Evolutionary conservation across 768 basidiomycete species (phyloP), one percentile per base, ranked within the genome.

Genomic region (Rhizopogon salebrosus): DNA sequence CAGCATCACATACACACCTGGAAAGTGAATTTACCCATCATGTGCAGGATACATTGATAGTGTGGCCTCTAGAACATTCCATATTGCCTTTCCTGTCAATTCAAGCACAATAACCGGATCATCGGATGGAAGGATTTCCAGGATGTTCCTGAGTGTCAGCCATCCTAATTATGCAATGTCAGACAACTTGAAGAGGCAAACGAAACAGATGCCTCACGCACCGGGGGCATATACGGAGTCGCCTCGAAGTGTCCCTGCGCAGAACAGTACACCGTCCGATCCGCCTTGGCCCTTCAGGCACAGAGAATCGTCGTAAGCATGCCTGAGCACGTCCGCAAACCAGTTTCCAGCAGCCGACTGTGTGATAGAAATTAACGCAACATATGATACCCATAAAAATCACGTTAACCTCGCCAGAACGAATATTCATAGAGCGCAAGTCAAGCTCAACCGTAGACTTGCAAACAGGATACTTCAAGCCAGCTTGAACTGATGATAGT

Each of bases 61-160:
- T 6, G 82, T 80, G 10, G 75, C 74, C 62, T 97, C 93, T 34
- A 95, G 58, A 0, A 86, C 83, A 38, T 82, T 83, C 89, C 91
- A 94, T 40, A 95, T 76, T 0, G 83, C 74, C 58, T 79, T 75
- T 2, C 93, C 92, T 57, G 90, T 83, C 14, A 95, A 65, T 64
- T 93, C 86, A 10, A 93, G 60, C 3, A 92, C 90, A 5, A 97
- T 79, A 14, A 87, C 72, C 2, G 92, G 85, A 60, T 95, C 93
- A 51, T 89, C 86, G 54, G 93, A 95, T 0, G 93, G 93, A 26
- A 95, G 68, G 18, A 95, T 92, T 63, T 94, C 93, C 36, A 94
- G 62, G 51, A 95, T 86, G 63, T 97, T 86, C 0, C 93, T 92
- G 1, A 97, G 74, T 4, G 85, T 93, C 48, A 97, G 72, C 27